Evolutionary conservation across 352 stramenopile genomes (phyloP), one percentile per base, ranked within the genome.

Genomic region (Phytopythium sindhum): DNA sequence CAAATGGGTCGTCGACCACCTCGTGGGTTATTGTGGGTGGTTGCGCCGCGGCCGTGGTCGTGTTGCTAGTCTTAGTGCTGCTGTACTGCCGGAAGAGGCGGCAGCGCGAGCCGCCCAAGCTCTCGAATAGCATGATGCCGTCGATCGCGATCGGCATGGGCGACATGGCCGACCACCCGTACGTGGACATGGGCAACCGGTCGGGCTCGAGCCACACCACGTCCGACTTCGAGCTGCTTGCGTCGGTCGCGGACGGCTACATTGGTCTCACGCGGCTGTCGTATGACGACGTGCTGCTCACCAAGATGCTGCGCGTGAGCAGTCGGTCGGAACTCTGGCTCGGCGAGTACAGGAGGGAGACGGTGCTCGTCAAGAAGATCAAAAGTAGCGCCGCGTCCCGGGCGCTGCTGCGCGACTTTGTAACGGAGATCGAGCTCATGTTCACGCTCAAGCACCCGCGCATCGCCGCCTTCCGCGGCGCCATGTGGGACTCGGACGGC

Each of bases 351-450:
- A 72, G 73, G 45, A 69, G 85, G 57, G 72, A 86, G 62, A 60
- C 70, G 28, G 84, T 93, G 44, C 68, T 89, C 47, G 75, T 93
- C 59, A 93, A 93, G 73, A 90, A 90, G 65, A 93, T 93, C 67
- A 93, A 93, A 68, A 81, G 69, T 55, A 85, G 84, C 63, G 81
- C 84, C 7, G 75, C 83, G 50, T 86, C 80, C 33, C 85, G 88
- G 26, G 65, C 76, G 1, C 63, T 90, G 23, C 68, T 91, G 58
- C 84, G 80, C 31, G 84, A 89, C 66, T 91, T 90, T 60, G 80
- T 92, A 31, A 88, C 84, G n/a, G 84, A 92, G 63, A 88, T 92
- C 42, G 81, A 90, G 73, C 75, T 88, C 48, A 92, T 92, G 73
- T 77, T 84, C 37, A 72, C 79, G 59, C 76, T 91, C 29, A 76